Percentiles rank a stretch among this genome's conserved stretches.
Evolutionary conservation across 495 filamentous ascomycete genomes (phyloP).

Genomic region (Xylaria longipes): DNA sequence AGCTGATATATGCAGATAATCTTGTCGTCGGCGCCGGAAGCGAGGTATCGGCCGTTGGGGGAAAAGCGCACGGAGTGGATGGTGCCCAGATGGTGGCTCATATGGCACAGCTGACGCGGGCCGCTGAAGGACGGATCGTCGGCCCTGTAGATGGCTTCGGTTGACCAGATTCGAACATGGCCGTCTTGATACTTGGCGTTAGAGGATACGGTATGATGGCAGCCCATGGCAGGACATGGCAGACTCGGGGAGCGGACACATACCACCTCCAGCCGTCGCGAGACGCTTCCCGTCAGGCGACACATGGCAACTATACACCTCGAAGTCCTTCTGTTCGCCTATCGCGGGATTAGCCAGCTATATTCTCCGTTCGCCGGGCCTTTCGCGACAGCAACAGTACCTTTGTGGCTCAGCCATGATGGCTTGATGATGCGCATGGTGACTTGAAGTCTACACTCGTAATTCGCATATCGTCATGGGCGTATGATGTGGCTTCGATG

Average conservation of each 20-base stretch:
- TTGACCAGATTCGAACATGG: conserved; percentile 97
- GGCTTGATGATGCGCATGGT: conserved; percentile 90
- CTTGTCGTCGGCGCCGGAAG: conserved; percentile 97
- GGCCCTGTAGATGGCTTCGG: conserved; percentile 85
- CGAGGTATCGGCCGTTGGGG: conserved; percentile 88
- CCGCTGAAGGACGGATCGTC: conserved; percentile 70
- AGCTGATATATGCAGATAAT: conserved; percentile 95
- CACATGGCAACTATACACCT: conserved; percentile 96
- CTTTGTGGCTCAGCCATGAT: conserved; percentile 89
- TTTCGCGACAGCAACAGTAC: conserved; percentile 53
- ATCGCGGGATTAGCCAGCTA: background rate
- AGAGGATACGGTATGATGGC: background rate
- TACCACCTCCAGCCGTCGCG: conserved; percentile 92
- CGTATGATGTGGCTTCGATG: background rate
- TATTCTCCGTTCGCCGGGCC: conserved; percentile 19
- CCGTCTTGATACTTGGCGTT: conserved; percentile 66
- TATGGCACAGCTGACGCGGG: conserved; percentile 92
- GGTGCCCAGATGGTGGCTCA: conserved; percentile 97
- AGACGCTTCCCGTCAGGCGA: conserved; percentile 91
- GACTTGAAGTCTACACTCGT: conserved; percentile 30
- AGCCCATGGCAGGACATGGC: background rate
- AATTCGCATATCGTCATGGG: conserved; percentile 42
- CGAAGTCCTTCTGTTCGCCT: conserved; percentile 96
- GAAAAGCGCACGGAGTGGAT: conserved; percentile 98
- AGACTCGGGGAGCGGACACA: conserved; percentile 38